Base-by-base conservation (phyloP, 495 filamentous ascomycete genomes). In the Astrocystis sublimbata region DNA sequence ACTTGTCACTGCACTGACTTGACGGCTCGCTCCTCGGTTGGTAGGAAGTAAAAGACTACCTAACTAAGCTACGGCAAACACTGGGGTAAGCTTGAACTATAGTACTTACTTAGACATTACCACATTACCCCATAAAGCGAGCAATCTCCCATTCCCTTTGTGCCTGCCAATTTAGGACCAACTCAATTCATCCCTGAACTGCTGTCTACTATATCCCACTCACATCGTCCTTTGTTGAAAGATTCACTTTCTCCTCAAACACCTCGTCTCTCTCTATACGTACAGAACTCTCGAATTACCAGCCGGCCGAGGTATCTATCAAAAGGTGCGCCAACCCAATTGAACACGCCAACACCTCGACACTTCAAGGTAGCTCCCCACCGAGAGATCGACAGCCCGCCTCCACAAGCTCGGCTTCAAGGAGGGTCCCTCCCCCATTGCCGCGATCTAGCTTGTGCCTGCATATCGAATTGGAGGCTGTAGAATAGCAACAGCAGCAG, bases 351-450 rank as follows among this genome's bases (percentile, higher is more conserved):
- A n/a, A n/a, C n/a, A n/a, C n/a, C n/a, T 49, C n/a, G 47, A 30
- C 47, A 33, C 21, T 31, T 19, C 24, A 21, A 23, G 5, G 41
- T 56, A 3, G 15, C 12, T 40, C 54, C 54, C 26, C 54, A 35
- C 54, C 24, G 24, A 57, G 24, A 57, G 54, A 57, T 57, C 54
- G 54, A 57, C 54, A 45, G 24, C 21, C n/a, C 19, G 4, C 30
- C 21, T 57, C 53, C 40, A 36, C 54, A 45, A 33, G 5, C 38
- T 45, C 54, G 54, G 24, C 7, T 23, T 30, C 30, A 23, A 13
- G 8, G 28, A 19, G 47, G 47, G n/a, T n/a, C 12, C n/a, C n/a
- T n/a, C n/a, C n/a, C n/a, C 47, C 17, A 51, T 51, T 21, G n/a
- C 30, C n/a, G 26, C n/a, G 7, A 49, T 19, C 2, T 31, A 38